These are phyloP conservation scores for Rhytidiadelphus loreus DNA, from an alignment of 225 moss, liverwort and hornwort species.

Conservation along the genomic window DNA sequence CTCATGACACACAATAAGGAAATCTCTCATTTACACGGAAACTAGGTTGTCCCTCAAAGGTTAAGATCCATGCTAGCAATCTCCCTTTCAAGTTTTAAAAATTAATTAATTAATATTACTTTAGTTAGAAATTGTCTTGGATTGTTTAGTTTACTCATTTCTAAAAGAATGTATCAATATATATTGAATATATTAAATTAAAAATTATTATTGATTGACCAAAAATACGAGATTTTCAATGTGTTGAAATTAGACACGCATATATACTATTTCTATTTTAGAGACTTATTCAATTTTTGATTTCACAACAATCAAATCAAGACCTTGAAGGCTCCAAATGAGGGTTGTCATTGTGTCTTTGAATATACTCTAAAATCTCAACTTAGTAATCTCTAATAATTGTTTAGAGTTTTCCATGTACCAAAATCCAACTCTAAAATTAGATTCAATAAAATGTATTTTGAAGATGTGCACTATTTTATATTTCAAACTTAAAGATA, in stretches of 20 bases:
- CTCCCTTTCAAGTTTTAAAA: accelerated
- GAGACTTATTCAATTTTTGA: not conserved
- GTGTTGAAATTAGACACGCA: accelerated
- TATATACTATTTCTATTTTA: not conserved
- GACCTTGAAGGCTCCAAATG: not conserved
- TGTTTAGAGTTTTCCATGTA: accelerated
- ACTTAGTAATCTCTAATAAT: not conserved
- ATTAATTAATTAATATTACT: not conserved
- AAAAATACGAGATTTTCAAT: accelerated
- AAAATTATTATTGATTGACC: not conserved
- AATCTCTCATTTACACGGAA: no score
- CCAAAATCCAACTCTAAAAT: not conserved
- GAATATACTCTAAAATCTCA: no score
- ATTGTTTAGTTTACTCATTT: not conserved
- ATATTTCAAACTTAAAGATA: not conserved
- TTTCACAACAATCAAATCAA: not conserved
- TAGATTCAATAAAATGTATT: no score
- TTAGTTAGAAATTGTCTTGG: not conserved
- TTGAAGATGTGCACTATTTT: not conserved
- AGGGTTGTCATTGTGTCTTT: not conserved
- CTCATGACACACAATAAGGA: no score
- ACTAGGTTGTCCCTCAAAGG: accelerated
- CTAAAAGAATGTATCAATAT: not conserved
- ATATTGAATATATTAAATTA: no score
- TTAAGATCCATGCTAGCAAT: accelerated